Conservation (phyloP, 805 yeast species). For the Sugiyamaella boreocaroliniensis region DNA sequence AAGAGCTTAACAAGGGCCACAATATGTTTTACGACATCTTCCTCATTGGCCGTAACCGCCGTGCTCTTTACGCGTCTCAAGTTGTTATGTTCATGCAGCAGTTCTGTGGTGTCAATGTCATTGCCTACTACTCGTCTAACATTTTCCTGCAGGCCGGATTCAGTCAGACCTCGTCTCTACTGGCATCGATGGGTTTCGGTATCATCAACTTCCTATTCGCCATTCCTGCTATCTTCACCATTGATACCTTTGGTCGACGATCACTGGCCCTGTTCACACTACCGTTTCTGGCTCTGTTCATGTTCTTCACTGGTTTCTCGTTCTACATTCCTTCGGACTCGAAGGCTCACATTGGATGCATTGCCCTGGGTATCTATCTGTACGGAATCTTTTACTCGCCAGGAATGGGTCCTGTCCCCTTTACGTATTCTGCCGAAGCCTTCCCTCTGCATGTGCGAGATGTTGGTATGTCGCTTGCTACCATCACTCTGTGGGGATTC, state of each 20-base stretch:
- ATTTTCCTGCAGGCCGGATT: constrained; percentile 67
- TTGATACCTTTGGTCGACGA: constrained; percentile 73
- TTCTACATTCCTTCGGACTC: constrained; percentile 54
- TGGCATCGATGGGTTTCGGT: constrained; percentile 86
- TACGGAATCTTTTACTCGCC: constrained; percentile 70
- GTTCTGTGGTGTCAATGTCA: constrained; percentile 84
- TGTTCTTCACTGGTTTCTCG: constrained; percentile 50
- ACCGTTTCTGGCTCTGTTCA: constrained; percentile 52
- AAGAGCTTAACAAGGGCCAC: constrained; percentile 32
- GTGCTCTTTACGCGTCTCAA: constrained; percentile 74
- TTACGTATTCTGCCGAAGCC: constrained; percentile 81
- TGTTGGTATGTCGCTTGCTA: constrained; percentile 72
- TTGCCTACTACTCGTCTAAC: constrained; percentile 76
- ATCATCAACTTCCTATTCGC: constrained; percentile 75
- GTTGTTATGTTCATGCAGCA: constrained; percentile 82
- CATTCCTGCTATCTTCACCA: constrained; percentile 72
- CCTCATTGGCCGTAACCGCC: constrained; percentile 71
- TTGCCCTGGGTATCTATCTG: constrained; percentile 66
- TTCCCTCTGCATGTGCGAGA: constrained; percentile 75
- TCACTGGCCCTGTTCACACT: constrained; percentile 48
- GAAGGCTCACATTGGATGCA: constrained; percentile 52
- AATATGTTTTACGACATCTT: constrained; percentile 39
- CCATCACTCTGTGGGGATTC: constrained; percentile 50
- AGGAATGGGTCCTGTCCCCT: constrained; percentile 87
- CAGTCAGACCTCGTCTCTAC: constrained; percentile 51